Base-by-base conservation (phyloP, 2,329 filamentous ascomycete genomes). In the Ceratocystis harringtonii region DNA sequence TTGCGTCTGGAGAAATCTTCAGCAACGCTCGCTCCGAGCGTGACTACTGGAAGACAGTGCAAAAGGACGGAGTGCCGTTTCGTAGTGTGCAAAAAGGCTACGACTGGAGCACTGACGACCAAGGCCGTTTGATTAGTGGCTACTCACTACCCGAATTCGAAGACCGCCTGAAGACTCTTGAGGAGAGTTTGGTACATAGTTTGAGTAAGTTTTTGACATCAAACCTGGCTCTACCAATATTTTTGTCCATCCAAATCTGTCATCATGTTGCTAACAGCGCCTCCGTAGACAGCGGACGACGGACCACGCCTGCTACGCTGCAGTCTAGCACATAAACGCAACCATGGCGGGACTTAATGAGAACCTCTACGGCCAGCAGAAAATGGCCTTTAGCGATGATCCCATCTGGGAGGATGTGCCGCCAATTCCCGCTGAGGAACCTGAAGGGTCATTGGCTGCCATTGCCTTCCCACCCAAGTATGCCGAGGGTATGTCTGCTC, bases 391-490 rank as follows among this genome's bases (percentile, higher is more conserved):
- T 55, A 88, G 89, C 74, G 79, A 82, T 63, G 78, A 81, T 68
- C 85, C 89, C 1, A 81, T 80, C 68, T 97, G 91, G 92, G 85
- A 89, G 70, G 90, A 95, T 76, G 81, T 96, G 63, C 79, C 84
- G 63, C 92, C 92, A 22, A 87, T 97, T 65, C 85, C 89, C 3
- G 86, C 94, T 71, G 82, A 90, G 72, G 92, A 96, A 76, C 89
- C 90, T 67, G 87, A 85, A 70, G 81, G 87, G 70, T 90, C 92
- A 32, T 83, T 99, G 67, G 92, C 92, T n/a, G 84, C 87, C 67
- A 99, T 99, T 75, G 87, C 92, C 66, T 99, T 99, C 75, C 84
- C 87, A 1, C 85, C 90, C 41, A 87, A 94, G 69, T 99, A 99
- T 75, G 84, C 87, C 68, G 92, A 96, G 78, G 81, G 84, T 86